These are phyloP conservation scores for Podaxis mareebaensis DNA, from an alignment of 768 basidiomycete species.

Conservation along the genomic window DNA sequence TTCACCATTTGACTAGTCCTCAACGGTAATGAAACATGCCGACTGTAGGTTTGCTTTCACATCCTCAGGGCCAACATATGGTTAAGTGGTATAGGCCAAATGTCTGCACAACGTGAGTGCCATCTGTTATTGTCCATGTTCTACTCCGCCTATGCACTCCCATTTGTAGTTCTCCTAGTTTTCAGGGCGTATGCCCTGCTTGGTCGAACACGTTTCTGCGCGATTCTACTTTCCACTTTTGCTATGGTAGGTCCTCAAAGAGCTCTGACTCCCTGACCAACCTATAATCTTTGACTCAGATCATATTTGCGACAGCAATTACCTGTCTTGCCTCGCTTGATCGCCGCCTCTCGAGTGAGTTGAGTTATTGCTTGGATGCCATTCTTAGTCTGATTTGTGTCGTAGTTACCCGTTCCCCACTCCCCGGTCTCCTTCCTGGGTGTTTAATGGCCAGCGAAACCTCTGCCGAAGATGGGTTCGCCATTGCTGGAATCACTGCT, in stretches of 20 bases:
- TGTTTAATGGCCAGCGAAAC: background rate
- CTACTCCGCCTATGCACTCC: background rate
- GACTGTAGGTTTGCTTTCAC: background rate
- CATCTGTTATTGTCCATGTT: too few species aligned
- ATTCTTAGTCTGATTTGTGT: background rate
- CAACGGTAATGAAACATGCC: background rate
- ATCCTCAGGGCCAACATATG: background rate
- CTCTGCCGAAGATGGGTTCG: background rate
- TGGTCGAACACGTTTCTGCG: background rate
- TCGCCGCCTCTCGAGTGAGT: background rate
- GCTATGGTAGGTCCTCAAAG: background rate
- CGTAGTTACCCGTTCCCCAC: background rate
- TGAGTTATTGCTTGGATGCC: background rate
- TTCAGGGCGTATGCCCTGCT: background rate
- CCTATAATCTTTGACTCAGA: background rate
- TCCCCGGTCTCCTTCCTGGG: background rate
- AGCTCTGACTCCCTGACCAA: background rate
- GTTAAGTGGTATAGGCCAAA: background rate
- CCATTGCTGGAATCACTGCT: background rate
- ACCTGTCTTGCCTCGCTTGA: background rate
- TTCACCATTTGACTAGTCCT: too few species aligned
- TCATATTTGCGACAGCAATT: background rate
- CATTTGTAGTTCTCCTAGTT: background rate
- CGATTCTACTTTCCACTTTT: background rate
- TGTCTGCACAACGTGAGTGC: background rate